Base-by-base conservation (phyloP, 2,329 filamentous ascomycete genomes). In the Aureobasidium sp. region DNA sequence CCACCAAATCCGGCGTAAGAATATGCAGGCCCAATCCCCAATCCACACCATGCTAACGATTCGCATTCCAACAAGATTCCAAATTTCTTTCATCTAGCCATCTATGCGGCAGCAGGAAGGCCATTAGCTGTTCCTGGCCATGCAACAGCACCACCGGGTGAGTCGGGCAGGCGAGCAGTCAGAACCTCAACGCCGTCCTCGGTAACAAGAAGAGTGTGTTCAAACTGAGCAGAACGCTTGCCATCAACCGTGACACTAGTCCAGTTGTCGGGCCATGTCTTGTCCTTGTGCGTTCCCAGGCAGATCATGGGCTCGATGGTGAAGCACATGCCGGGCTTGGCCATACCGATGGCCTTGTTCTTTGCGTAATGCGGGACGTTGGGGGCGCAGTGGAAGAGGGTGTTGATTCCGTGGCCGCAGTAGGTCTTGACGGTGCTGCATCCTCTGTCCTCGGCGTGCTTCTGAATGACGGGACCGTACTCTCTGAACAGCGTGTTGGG, bases 231-330 rank as follows among this genome's bases (percentile, higher is more conserved):
- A 14, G 90, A 95, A 66, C 81, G 77, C 70, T 86, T 87, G 47
- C 93, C 93, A 67, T 98, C 93, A 54, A 84, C 80, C 0, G 93
- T 98, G 4, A 88, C 88, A 70, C 90, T 95, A 1, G 93, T 98
- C 93, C 93, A 98, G 74, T 97, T 89, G 68, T 98, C 93, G 0
- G 93, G 93, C 93, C 93, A 98, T 0, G 90, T 97, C 68, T 93
- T 86, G 66, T 98, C 93, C 58, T 83, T 83, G 70, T 95, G 88
- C 57, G 88, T 90, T 55, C 93, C 93, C 53, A 96, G 70, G 35
- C 89, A 90, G 67, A 98, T 90, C 93, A 98, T 98, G 14, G 93
- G 93, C 73, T 98, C 93, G 57, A 98, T 98, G 0, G 93, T 98
- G 65, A 98, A 98, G 59, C 90, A 95, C 90, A 97, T 96, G 51